phyloP scores from a whole-genome alignment of 2,329 filamentous ascomycete species.

The Aspergillus hiratsukae region DNA sequence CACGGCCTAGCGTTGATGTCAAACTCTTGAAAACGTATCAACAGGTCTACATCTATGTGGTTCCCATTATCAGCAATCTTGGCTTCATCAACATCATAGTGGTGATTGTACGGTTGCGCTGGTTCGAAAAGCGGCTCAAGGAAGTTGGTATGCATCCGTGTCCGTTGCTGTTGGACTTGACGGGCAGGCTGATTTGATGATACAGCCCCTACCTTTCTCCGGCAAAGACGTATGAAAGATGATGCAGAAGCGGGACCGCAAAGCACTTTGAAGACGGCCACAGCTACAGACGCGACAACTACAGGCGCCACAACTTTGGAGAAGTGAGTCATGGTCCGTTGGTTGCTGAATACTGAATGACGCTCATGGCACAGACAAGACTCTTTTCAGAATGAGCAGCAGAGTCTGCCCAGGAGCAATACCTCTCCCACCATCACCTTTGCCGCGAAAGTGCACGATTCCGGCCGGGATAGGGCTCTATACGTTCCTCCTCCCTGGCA shows the following conservation, averaged over 20 bases:
- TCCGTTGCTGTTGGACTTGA: not conserved
- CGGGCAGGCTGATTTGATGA: not conserved
- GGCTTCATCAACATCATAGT: conserved; percentile 49
- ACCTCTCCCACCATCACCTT: conserved; percentile 5
- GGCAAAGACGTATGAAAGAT: not conserved
- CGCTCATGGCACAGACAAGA: not conserved
- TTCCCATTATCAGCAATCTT: conserved; percentile 47
- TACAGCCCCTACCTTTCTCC: not conserved
- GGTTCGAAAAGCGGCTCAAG: conserved; percentile 47
- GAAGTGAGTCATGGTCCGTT: not conserved
- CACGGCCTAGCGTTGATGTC: conserved; percentile 43
- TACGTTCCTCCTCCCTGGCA: conserved; percentile 24
- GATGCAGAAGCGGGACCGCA: not conserved
- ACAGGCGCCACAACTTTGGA: not conserved
- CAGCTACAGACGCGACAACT: not conserved
- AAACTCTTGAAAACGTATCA: conserved; percentile 49
- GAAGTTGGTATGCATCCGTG: conserved; percentile 24
- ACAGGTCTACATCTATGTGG: conserved; percentile 49
- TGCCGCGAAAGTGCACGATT: conserved; percentile 6
- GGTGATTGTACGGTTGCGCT: conserved; percentile 45
- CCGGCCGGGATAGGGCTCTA: conserved; percentile 11
- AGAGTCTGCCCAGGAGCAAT: not conserved
- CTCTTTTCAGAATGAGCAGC: not conserved
- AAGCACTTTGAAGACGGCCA: not conserved
- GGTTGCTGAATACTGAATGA: not conserved